Evolutionary conservation across 345 rosid species (phyloP).

Genomic region (Aquilaria sinensis): DNA sequence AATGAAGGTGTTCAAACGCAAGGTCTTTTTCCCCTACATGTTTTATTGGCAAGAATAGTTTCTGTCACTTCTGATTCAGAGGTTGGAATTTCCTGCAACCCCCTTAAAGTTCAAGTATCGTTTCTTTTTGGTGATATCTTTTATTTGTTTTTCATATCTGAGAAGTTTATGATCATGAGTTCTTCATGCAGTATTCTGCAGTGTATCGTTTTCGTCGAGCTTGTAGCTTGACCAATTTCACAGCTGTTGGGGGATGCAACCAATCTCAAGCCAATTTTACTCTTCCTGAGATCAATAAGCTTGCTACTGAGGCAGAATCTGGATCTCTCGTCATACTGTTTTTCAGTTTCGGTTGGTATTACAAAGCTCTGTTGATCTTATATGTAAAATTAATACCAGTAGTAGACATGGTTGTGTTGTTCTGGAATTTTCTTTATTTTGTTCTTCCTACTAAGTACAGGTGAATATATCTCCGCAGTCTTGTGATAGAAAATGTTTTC

Average conservation of each 20-base stretch:
- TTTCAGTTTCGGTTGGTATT: conserved; percentile 72
- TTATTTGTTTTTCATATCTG: conserved; percentile 12
- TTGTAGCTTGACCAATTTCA: conserved; percentile 64
- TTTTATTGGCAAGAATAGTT: conserved; percentile 72
- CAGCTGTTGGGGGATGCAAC: conserved; percentile 58
- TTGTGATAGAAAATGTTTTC: no score
- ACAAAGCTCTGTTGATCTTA: no score
- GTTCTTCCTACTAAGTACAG: no score
- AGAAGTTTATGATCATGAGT: conserved; percentile 25
- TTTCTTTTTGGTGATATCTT: conserved; percentile 5
- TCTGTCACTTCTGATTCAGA: conserved; percentile 47
- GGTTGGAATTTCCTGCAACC: conserved; percentile 35
- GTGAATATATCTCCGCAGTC: no score
- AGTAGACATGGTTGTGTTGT: neutral
- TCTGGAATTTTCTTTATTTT: conserved; percentile 22
- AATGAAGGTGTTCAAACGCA: conserved; percentile 50
- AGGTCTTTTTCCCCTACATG: conserved; percentile 63
- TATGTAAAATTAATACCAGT: conserved; percentile 6
- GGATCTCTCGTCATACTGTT: conserved; percentile 78
- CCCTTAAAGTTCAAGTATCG: neutral
- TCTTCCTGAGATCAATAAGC: conserved; percentile 81
- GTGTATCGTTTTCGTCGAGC: conserved; percentile 82
- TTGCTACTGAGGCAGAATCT: conserved; percentile 70
- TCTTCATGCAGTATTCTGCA: conserved; percentile 74
- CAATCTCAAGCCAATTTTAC: conserved; percentile 68